A percentile compares a stretch with the other conserved stretches of the same genome.
These are phyloP conservation scores for Ceratocystis albifundus DNA, from an alignment of 2,329 filamentous ascomycete genomes.

Conservation along the genomic window DNA sequence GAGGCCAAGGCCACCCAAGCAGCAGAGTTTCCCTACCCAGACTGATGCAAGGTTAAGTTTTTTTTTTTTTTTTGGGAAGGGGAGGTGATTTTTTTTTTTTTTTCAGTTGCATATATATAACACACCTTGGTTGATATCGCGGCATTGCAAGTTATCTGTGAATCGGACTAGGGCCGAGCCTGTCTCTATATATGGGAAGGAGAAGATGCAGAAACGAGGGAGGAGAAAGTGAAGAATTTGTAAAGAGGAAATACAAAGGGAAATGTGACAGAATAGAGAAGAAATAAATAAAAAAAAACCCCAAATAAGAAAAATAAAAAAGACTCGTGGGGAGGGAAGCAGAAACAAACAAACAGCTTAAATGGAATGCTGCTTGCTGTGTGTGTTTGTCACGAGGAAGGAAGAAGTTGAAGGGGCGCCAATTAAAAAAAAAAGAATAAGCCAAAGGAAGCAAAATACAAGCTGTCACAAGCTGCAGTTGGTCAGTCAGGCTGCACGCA, in stretches of 20 bases:
- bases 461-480: neutral
- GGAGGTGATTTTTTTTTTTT: too few species aligned
- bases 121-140: constrained; percentile 25
- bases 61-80: neutral
- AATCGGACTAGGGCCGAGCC: constrained; percentile 1
- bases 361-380: too few species aligned
- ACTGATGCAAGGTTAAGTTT: neutral
- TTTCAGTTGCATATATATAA: neutral
- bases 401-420: neutral
- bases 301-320: neutral
- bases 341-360: neutral
- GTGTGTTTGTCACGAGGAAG: too few species aligned
- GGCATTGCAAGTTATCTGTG: constrained; percentile 16
- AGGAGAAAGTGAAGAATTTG: neutral
- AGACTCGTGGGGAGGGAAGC: neutral
- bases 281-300: too few species aligned
- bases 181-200: neutral
- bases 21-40: too few species aligned
- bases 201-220: neutral
- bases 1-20: neutral
- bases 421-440: neutral
- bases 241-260: neutral
- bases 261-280: neutral
- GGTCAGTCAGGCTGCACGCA: neutral
- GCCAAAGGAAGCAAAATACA: neutral